A percentile compares a stretch with the other conserved stretches of the same genome.
These are phyloP conservation scores for Taphrina wiesneri DNA, from an alignment of 1,139 yeast genomes.

Conservation along the genomic window DNA sequence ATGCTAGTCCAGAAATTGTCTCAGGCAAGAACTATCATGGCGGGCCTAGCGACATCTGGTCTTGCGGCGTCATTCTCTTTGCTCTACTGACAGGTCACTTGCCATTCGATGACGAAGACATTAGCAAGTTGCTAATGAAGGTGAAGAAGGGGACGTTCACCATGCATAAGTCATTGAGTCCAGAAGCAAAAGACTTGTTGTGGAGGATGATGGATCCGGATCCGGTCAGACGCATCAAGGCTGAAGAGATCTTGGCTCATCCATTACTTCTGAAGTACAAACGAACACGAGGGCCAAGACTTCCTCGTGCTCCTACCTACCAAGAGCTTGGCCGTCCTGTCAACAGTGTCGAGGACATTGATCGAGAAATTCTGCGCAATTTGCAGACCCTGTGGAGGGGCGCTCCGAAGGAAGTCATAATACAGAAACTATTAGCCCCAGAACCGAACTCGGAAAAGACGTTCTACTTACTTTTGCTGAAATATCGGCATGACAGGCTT, in stretches of 20 bases:
- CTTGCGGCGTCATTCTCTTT: conserved; percentile 92
- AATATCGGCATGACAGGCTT: conserved; percentile 77
- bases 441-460: conserved; percentile 79
- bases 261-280: conserved; percentile 73
- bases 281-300: conserved; percentile 39
- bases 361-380: conserved; percentile 78
- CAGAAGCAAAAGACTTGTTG: conserved; percentile 84
- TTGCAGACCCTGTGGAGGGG: conserved; percentile 91
- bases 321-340: conserved; percentile 49
- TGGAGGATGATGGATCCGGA: conserved; percentile 76
- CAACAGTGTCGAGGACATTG: conserved; percentile 60
- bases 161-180: conserved; percentile 76
- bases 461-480: conserved; percentile 77
- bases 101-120: conserved; percentile 96
- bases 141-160: conserved; percentile 86
- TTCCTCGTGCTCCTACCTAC: conserved; percentile 38
- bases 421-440: conserved; percentile 59
- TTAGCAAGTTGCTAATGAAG: conserved; percentile 76
- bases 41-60: conserved; percentile 97
- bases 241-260: conserved; percentile 70
- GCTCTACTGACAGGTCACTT: conserved; percentile 91
- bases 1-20: conserved; percentile 96
- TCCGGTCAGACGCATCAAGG: conserved; percentile 75
- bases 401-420: conserved; percentile 62
- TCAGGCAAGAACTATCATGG: conserved; percentile 95